phyloP scores from a whole-genome alignment of 768 basidiomycete species.

The Hygrophoropsis aurantiaca region DNA sequence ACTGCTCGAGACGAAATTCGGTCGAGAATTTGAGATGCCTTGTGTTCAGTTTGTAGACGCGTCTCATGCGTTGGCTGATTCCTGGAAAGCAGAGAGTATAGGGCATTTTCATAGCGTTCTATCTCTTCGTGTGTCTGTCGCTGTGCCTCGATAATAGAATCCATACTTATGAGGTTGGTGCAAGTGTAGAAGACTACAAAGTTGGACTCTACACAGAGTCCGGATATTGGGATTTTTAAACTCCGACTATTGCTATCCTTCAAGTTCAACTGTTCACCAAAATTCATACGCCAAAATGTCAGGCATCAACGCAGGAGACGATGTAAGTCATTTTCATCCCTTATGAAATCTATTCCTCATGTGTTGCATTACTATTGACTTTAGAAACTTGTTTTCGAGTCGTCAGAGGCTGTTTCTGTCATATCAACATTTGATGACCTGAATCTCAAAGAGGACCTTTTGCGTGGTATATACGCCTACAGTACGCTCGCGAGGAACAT shows the following conservation, averaged over 20 bases:
- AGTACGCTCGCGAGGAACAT: conserved; percentile 44
- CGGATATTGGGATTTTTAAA: conserved; percentile 42
- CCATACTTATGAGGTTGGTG: conserved; percentile 52
- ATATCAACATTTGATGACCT: conserved; percentile 90
- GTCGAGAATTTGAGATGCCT: conserved; percentile 85
- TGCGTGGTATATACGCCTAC: conserved; percentile 98
- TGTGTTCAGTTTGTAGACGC: conserved; percentile 79
- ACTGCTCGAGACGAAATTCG: conserved; percentile 71
- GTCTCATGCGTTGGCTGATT: conserved; percentile 61
- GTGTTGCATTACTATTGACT: neutral
- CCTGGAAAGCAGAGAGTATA: conserved; percentile 80
- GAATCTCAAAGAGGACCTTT: conserved; percentile 89
- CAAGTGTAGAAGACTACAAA: neutral
- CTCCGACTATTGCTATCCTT: conserved; percentile 45
- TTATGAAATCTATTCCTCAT: conserved; percentile 7
- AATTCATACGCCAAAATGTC: conserved; percentile 52
- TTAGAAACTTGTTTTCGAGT: conserved; percentile 93
- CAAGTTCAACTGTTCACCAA: conserved; percentile 39
- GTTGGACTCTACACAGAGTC: neutral
- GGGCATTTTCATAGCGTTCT: conserved; percentile 85
- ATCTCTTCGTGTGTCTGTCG: conserved; percentile 95
- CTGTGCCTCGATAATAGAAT: conserved; percentile 91
- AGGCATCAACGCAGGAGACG: conserved; percentile 84
- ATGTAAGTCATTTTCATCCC: conserved; percentile 47
- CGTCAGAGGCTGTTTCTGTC: conserved; percentile 87